These are phyloP conservation scores for Penicillium macrosclerotiorum DNA, from an alignment of 495 filamentous ascomycete genomes.

Conservation along the genomic window DNA sequence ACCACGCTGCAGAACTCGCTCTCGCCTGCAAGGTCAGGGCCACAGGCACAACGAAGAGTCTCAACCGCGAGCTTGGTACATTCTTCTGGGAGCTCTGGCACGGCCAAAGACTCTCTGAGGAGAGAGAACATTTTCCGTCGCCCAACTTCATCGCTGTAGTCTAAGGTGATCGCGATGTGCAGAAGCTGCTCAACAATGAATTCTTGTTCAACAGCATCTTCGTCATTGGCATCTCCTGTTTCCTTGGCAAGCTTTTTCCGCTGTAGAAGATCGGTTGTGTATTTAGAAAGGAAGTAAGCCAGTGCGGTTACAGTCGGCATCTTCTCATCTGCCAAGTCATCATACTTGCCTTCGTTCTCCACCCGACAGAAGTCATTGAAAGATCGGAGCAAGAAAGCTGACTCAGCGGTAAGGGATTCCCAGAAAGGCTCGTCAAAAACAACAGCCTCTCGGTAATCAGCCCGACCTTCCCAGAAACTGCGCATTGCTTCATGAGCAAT, in stretches of 20 bases:
- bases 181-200: slow-evolving; percentile 95
- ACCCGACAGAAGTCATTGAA: slow-evolving; percentile 89
- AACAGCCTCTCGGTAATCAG: slow-evolving; percentile 82
- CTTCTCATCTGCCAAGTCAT: slow-evolving; percentile 78
- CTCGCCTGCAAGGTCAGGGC: slow-evolving; percentile 73
- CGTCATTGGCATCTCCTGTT: slow-evolving; percentile 64
- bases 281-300: slow-evolving; percentile 75
- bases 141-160: slow-evolving; percentile 94
- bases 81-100: slow-evolving; percentile 87
- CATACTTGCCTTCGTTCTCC: slow-evolving; percentile 66
- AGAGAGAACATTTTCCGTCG: slow-evolving; percentile 92
- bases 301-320: slow-evolving; percentile 92
- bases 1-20: slow-evolving; percentile 91
- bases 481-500: slow-evolving; percentile 90
- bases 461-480: slow-evolving; percentile 91
- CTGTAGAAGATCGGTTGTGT: slow-evolving; percentile 73
- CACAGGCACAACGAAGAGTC: slow-evolving; percentile 76
- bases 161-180: slow-evolving; percentile 84
- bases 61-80: slow-evolving; percentile 85
- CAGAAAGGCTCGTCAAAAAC: slow-evolving; percentile 84
- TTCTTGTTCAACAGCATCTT: slow-evolving; percentile 80
- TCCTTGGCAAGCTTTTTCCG: slow-evolving; percentile 56
- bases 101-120: slow-evolving; percentile 76
- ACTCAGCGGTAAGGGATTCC: slow-evolving; percentile 80
- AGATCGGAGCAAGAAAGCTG: slow-evolving; percentile 80